These are phyloP conservation scores for Scutellaria baicalensis DNA, from an alignment of 257 asterid species.

Conservation along the genomic window DNA sequence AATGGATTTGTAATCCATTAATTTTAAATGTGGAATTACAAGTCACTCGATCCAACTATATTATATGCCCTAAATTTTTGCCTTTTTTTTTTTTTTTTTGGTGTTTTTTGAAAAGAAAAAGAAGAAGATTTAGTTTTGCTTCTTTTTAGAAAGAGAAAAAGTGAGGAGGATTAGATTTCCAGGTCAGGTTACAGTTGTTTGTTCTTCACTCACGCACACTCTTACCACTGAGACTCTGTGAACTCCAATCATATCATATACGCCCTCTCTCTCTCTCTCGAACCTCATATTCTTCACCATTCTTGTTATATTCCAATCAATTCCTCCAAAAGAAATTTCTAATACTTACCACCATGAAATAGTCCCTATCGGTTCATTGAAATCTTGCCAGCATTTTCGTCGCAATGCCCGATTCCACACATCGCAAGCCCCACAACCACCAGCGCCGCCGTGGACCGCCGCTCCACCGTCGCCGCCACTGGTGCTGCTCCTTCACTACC, in stretches of 20 bases:
- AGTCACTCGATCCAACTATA: too few relatives aligned
- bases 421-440: slow-evolving; percentile 21
- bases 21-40: too few relatives aligned
- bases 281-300: slow-evolving; percentile 8
- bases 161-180: slow-evolving; percentile 1
- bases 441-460: slow-evolving; percentile 49
- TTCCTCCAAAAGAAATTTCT: neutral
- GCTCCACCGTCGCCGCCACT: slow-evolving; percentile 56
- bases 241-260: neutral
- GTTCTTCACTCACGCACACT: neutral
- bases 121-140: neutral
- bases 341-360: neutral
- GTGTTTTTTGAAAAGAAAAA: too few relatives aligned
- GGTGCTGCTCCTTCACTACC: slow-evolving; percentile 82
- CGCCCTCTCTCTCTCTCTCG: slow-evolving; percentile 12
- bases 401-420: slow-evolving; percentile 41
- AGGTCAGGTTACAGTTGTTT: slow-evolving; percentile 13
- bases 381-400: neutral
- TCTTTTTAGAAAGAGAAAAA: slow-evolving; percentile 18
- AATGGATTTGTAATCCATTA: too few relatives aligned
- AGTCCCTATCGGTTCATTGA: neutral
- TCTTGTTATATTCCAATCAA: slow-evolving; percentile 6
- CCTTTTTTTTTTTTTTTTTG: too few relatives aligned
- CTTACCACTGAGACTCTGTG: neutral
- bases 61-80: neutral